Evolutionary conservation across 768 basidiomycete genomes (phyloP).

Genomic region (Lactarius hengduanensis): DNA sequence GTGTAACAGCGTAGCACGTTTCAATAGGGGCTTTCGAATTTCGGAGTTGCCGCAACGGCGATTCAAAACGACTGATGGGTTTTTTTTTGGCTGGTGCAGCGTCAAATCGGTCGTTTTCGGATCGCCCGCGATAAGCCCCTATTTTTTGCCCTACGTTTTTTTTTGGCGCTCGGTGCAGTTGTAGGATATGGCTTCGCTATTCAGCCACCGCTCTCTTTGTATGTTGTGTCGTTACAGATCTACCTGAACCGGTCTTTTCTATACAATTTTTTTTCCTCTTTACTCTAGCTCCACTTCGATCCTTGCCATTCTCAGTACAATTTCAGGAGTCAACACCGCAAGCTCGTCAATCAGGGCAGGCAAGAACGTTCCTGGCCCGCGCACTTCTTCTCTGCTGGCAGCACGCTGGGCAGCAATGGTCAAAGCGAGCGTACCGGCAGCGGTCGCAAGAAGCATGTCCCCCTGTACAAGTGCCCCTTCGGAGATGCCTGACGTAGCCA

Average conservation of each 20-base stretch:
- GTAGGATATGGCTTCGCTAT: neutral
- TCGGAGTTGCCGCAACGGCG: too few species aligned
- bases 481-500: slow-evolving; percentile 35
- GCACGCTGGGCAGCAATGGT: slow-evolving; percentile 64
- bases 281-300: slow-evolving; percentile 25
- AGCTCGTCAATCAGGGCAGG: slow-evolving; percentile 65
- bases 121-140: too few species aligned
- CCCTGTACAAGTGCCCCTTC: slow-evolving; percentile 60
- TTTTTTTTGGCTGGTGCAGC: too few species aligned
- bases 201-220: neutral
- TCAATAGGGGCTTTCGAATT: too few species aligned
- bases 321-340: slow-evolving; percentile 43
- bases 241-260: neutral
- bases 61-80: too few species aligned
- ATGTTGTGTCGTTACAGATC: neutral
- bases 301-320: slow-evolving; percentile 28
- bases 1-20: slow-evolving; percentile 10
- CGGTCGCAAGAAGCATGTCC: slow-evolving; percentile 72
- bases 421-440: slow-evolving; percentile 69
- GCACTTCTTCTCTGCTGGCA: slow-evolving; percentile 49
- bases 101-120: too few species aligned
- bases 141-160: neutral
- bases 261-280: neutral
- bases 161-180: neutral
- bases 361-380: slow-evolving; percentile 63